Conservation (phyloP, 2,329 filamentous ascomycete species). For the Sclerotinia nivalis region DNA sequence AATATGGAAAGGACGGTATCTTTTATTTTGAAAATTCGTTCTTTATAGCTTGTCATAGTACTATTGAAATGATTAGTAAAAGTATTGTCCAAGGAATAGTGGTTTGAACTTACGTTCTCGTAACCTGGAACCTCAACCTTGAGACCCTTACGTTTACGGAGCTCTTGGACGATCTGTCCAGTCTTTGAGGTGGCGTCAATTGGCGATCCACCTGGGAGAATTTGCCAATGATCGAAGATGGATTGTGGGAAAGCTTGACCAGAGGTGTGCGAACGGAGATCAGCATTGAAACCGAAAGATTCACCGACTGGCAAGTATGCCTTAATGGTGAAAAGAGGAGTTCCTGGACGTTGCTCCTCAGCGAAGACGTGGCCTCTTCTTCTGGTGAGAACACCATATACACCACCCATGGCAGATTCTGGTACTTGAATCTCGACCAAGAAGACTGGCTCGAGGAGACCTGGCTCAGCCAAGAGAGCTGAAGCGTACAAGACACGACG, state of each 20-base stretch:
- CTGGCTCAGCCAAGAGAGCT: conserved; percentile 84
- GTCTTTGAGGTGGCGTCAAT: conserved; percentile 81
- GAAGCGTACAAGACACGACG: conserved; percentile 97
- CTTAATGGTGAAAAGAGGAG: conserved; percentile 99
- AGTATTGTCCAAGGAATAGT: conserved; percentile 9
- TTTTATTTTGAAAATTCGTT: conserved; percentile 38
- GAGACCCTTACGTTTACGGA: conserved; percentile 99
- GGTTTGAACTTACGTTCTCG: conserved; percentile 77
- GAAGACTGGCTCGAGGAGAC: conserved; percentile 96
- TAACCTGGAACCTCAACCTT: conserved; percentile 92
- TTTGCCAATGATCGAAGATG: conserved; percentile 98
- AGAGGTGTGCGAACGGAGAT: conserved; percentile 88
- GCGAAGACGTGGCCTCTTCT: conserved; percentile 98
- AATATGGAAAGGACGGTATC: conserved; percentile 36
- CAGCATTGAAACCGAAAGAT: conserved; percentile 98
- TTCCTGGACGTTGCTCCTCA: conserved; percentile 97
- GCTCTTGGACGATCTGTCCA: conserved; percentile 79
- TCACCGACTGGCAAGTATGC: conserved; percentile 95
- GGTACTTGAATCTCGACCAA: conserved; percentile 99
- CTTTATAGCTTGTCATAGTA: conserved; percentile 99
- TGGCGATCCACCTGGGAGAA: conserved; percentile 89
- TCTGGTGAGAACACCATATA: conserved; percentile 98
- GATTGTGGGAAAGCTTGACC: conserved; percentile 99
- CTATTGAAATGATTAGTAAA: conserved; percentile 55
- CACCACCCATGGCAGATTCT: conserved; percentile 98